Evolutionary conservation across 768 basidiomycete species (phyloP), one percentile per base, ranked within the genome.

Genomic region (Suillus decipiens): DNA sequence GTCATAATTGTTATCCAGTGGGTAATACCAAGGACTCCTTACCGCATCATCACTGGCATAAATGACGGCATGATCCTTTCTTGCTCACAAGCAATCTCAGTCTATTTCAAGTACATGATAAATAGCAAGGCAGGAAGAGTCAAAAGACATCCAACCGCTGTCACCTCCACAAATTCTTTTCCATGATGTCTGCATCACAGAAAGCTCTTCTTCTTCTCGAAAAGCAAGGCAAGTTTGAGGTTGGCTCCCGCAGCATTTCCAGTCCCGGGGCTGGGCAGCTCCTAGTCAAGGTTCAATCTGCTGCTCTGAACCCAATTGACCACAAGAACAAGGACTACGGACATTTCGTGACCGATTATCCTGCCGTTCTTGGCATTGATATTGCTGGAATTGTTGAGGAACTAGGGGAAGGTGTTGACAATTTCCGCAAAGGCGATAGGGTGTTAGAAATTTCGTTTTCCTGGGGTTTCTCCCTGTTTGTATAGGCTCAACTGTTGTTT

Each of bases 251-350:
- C 11, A 57, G 62, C 31, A 66, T 76, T 34, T 74, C 75, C 10
- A 72, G 64, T 43, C 81, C 81, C 0, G 76, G 76, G 0, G 66
- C 70, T 6, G 77, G 76, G 9, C 74, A 84, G 64, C 61, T 84
- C 12, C 72, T 84, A 53, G 73, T 84, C 62, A 78, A 79, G 64
- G 60, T 82, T 50, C 67, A 77, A 43, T 66, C 79, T 0, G 67
- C 72, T 6, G 80, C 75, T 1, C 73, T 86, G 14, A 84, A 85
- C 66, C 84, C 84, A 5, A 66, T 79, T 39, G 82, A 79, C 70
- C 84, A 79, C 15, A 75, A 75, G 68, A 72, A 79, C 28, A 76
- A 74, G 50, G 60, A 69, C 55, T 28, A 66, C 56, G 78, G 76
- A 8, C 33, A 66, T 0, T 72, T 78, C 56, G 59, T 77, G 17